Evolutionary conservation across 2,329 filamentous ascomycete species (phyloP), one percentile per base, ranked within the genome.

Genomic region (Talaromyces sp.): DNA sequence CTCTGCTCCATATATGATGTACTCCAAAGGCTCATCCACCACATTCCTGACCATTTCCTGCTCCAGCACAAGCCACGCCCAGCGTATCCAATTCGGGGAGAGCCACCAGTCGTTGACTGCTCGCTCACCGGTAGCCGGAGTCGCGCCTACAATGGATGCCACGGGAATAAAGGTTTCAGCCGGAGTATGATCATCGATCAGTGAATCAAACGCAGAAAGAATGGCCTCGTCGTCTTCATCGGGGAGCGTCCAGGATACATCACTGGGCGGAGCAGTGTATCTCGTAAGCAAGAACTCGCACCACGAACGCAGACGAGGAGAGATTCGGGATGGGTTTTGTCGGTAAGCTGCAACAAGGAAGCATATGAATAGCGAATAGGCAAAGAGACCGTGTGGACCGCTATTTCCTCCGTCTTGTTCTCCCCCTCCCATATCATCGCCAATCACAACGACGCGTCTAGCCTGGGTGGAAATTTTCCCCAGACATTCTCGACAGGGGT

Each of bases 61-160:
- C 56, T 78, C 72, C 47, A 70, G 70, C 51, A 78, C 70, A 62
- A 74, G 73, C 73, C 76, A 79, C 28, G 75, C 74, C 78, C 78
- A 80, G 53, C 76, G 74, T 54, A 80, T 18, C 72, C 73, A 75
- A 23, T 75, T 71, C 6, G 71, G 65, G 31, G 73, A 72, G 33
- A 78, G 64, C 76, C 76, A 78, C 65, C 69, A 72, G 56, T 67
- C 67, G n/a, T 66, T 65, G n/a, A 64, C 59, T 55, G 66, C 44
- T 18, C 62, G 47, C 14, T 64, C 53, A 6, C 56, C 62, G 0
- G 57, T 47, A 3, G 44, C 3, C 3, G 61, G 58, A 12, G 40
- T 9, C 23, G 27, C 51, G 12, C 57, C 57, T 40, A 57, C 18
- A 8, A 54, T 59, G 10, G 52, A 18, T 33, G 61, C 18, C 18